These are phyloP conservation scores for Apodospora peruviana DNA, from an alignment of 495 filamentous ascomycete species.

Conservation along the genomic window DNA sequence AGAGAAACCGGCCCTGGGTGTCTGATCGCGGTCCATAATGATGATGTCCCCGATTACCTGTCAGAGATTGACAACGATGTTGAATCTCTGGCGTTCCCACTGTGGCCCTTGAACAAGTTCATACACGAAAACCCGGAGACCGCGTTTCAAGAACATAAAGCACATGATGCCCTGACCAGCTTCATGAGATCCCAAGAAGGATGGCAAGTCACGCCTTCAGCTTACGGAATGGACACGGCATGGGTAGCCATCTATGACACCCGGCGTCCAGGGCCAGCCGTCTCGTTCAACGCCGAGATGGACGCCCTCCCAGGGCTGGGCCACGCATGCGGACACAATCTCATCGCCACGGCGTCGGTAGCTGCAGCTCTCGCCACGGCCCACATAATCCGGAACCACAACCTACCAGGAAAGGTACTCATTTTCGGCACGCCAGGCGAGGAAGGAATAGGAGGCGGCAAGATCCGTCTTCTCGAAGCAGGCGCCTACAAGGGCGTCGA, in stretches of 20 bases:
- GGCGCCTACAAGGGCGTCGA: conserved; percentile 56
- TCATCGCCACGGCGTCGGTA: conserved; percentile 60
- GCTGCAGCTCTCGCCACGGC: conserved; percentile 55
- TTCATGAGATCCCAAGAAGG: conserved; percentile 47
- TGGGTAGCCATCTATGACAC: conserved; percentile 49
- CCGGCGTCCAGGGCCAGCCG: conserved; percentile 41
- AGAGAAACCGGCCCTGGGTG: no score
- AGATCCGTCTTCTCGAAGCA: conserved; percentile 57
- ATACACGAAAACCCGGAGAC: conserved; percentile 60
- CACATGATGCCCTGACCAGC: conserved; percentile 51
- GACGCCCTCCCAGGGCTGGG: conserved; percentile 56
- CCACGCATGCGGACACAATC: conserved; percentile 66
- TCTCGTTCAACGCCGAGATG: conserved; percentile 57
- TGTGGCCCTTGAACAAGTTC: conserved; percentile 42
- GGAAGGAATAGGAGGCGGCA: conserved; percentile 60
- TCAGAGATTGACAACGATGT: conserved; percentile 32
- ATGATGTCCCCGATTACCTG: neutral
- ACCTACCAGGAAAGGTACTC: conserved; percentile 50
- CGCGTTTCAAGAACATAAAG: conserved; percentile 50
- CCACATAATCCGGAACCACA: conserved; percentile 34
- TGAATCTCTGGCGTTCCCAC: conserved; percentile 25
- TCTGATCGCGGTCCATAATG: no score
- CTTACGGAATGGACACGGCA: conserved; percentile 51
- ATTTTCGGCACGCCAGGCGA: conserved; percentile 68
- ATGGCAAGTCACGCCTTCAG: conserved; percentile 51